Evolutionary conservation across 2,329 filamentous ascomycete genomes (phyloP).

Genomic region (Zymoseptoria ardabiliae): DNA sequence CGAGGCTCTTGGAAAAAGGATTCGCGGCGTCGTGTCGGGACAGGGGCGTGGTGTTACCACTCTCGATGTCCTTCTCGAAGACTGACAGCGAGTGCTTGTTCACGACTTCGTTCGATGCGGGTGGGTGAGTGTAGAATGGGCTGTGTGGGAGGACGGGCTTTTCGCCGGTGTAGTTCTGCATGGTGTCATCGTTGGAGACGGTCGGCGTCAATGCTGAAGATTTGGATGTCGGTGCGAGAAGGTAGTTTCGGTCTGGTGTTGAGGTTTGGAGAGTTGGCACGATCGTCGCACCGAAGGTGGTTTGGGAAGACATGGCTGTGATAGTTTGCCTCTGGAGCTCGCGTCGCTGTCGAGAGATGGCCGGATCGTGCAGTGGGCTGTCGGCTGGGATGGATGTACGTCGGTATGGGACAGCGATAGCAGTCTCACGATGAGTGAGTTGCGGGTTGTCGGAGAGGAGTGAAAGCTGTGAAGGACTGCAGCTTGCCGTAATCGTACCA

Average conservation of each 20-base stretch:
- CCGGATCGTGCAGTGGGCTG: background rate
- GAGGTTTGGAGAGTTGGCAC: conserved; percentile 19
- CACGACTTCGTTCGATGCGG: conserved; percentile 35
- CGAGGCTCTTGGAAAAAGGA: conserved; percentile 34
- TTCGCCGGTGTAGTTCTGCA: conserved; percentile 28
- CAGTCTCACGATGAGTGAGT: no score
- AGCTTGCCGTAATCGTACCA: background rate
- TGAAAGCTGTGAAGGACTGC: background rate
- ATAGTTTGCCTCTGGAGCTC: background rate
- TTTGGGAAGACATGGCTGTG: conserved; percentile 5
- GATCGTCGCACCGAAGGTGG: conserved; percentile 39
- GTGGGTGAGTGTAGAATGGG: conserved; percentile 43
- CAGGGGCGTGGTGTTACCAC: conserved; percentile 22
- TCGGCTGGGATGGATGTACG: background rate
- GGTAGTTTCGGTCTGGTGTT: conserved; percentile 13
- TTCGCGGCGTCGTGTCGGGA: conserved; percentile 31
- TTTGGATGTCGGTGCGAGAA: conserved; percentile 26
- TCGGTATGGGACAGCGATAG: no score
- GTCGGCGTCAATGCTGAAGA: conserved; percentile 30
- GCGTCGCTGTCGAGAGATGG: background rate
- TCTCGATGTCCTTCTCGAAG: conserved; percentile 36
- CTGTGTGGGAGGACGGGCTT: conserved; percentile 35
- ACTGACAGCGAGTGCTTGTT: conserved; percentile 14
- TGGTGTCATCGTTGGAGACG: conserved; percentile 25
- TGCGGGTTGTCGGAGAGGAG: background rate